Base-by-base conservation (phyloP, 1,284 basidiomycete species). In the Cystobasidium pallidum region DNA sequence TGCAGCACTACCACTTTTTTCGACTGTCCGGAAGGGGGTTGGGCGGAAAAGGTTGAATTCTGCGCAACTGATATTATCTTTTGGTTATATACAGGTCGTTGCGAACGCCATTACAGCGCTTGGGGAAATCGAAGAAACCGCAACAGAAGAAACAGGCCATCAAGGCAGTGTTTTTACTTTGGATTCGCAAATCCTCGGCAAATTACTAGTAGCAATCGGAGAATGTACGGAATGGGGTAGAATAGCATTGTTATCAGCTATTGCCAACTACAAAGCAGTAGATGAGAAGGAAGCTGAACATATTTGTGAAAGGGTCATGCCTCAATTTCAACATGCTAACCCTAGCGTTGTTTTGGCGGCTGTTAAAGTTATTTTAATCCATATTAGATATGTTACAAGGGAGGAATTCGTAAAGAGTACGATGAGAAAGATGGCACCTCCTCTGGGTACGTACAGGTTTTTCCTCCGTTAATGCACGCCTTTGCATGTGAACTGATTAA, bases 201-300 rank as follows among this genome's bases (percentile, higher is more conserved):
- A 96, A 81, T 86, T 99, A 3, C 85, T 99, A 72, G 90, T 98
- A 66, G 95, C 95, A 1, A 85, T 99, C 41, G 97, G 97, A 81
- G 96, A 98, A 82, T 98, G 95, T 81, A 96, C 95, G 0, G 95
- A 99, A 83, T 99, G 95, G 95, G 95, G 95, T 39, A 87, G 95
- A 71, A 93, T 99, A 26, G 92, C 93, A 0, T 89, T 99, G 62
- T 83, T 99, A 66, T 90, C 90, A 73, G 91, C 92, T 0, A 83
- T 99, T 51, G 86, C 91, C 10, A 87, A 91, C 62, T 99, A 97
- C 81, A 85, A 85, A 61, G 87, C 92, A 0, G 83, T 85, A 32
- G 94, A 96, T 78, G 90, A 91, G 73, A 91, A 93, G 81, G 96
- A 99, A 83, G 91, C 91, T 78, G 96, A 99, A 80, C 94, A 98